phyloP scores from a whole-genome alignment of 208 protist species.

The Porcisia deanei region DNA sequence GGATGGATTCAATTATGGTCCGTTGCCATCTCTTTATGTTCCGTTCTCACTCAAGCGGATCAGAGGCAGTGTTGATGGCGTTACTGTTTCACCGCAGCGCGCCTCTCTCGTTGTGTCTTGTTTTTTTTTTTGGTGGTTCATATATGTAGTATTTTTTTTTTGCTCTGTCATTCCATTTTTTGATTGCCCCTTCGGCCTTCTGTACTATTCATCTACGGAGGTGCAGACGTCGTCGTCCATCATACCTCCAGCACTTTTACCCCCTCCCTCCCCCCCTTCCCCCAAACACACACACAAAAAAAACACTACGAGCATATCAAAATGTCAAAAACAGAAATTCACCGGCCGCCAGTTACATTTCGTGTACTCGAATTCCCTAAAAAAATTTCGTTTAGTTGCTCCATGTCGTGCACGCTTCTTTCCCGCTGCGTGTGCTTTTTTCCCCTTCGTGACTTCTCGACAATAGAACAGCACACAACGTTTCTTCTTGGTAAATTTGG shows the following conservation, averaged over 20 bases:
- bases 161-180: too few species aligned
- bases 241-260: too few species aligned
- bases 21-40: not conserved
- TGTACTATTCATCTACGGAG: too few species aligned
- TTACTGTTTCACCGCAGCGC: not conserved
- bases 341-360: too few species aligned
- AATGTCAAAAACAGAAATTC: too few species aligned
- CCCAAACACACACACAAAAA: not conserved
- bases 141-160: not conserved
- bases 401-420: not conserved
- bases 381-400: not conserved
- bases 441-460: not conserved
- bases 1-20: not conserved
- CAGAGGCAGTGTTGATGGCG: not conserved
- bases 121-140: not conserved
- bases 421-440: not conserved
- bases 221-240: too few species aligned
- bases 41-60: constrained; percentile 3
- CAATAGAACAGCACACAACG: not conserved
- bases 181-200: too few species aligned
- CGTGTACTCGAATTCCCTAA: too few species aligned
- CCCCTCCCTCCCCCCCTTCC: not conserved
- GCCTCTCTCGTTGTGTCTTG: not conserved
- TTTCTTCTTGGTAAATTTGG: too few species aligned
- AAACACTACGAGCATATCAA: too few species aligned